These are phyloP conservation scores for Crassisporium funariophilum DNA, from an alignment of 768 basidiomycete species.

Conservation along the genomic window DNA sequence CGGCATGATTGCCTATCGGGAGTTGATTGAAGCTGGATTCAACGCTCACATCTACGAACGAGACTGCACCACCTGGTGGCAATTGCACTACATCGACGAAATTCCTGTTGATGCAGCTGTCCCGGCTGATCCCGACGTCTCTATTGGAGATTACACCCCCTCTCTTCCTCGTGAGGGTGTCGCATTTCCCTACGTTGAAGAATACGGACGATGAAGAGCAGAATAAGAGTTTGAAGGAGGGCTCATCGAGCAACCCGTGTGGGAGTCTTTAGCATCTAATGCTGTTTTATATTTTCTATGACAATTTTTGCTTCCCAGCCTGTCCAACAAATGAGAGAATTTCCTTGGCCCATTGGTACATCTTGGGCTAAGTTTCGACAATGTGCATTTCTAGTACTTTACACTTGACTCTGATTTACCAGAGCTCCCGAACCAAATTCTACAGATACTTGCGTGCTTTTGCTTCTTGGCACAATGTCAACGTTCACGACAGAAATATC, in stretches of 20 bases:
- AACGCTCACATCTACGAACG: slow-evolving; percentile 40
- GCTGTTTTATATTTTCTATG: slow-evolving; percentile 8
- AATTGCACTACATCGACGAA: slow-evolving; percentile 46
- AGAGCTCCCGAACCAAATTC: slow-evolving; percentile 36
- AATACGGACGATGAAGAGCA: slow-evolving; percentile 22
- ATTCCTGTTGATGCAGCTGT: slow-evolving; percentile 35
- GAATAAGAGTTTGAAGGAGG: slow-evolving; percentile 20
- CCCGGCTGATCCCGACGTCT: slow-evolving; percentile 32
- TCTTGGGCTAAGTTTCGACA: slow-evolving; percentile 37
- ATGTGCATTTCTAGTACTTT: background rate
- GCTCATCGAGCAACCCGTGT: slow-evolving; percentile 39
- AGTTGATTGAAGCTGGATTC: slow-evolving; percentile 35
- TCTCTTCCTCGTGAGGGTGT: slow-evolving; percentile 36
- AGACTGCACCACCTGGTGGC: slow-evolving; percentile 40
- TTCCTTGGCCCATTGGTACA: slow-evolving; percentile 32
- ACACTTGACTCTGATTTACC: background rate
- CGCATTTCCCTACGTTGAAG: slow-evolving; percentile 29
- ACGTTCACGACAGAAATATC: slow-evolving; percentile 43
- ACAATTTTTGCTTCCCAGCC: slow-evolving; percentile 13
- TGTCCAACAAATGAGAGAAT: slow-evolving; percentile 33
- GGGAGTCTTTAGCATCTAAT: slow-evolving; percentile 36
- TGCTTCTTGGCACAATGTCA: slow-evolving; percentile 42
- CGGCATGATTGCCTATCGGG: slow-evolving; percentile 38
- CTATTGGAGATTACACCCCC: slow-evolving; percentile 36
- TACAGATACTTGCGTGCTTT: slow-evolving; percentile 44